Evolutionary conservation across 1,284 basidiomycete species (phyloP).

Genomic region (Moniliella sp.): DNA sequence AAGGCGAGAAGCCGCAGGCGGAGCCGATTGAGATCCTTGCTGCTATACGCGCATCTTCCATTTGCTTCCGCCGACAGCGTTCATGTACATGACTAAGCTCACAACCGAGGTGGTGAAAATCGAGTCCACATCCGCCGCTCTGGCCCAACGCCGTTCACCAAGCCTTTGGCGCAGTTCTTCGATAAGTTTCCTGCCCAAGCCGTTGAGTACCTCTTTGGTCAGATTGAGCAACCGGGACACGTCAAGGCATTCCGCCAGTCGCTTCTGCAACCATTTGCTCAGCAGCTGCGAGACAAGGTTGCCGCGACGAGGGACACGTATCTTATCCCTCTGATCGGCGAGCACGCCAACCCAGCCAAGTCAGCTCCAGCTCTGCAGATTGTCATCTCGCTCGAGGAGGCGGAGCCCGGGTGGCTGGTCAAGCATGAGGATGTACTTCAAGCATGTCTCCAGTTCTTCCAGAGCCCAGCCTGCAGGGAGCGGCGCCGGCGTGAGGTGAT

Average conservation of each 20-base stretch:
- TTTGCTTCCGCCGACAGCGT: slow-evolving; percentile 61
- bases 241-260: slow-evolving; percentile 20
- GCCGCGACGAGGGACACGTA: slow-evolving; percentile 8
- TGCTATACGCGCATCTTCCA: slow-evolving; percentile 91
- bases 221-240: slow-evolving; percentile 42
- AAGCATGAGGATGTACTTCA: slow-evolving; percentile 25
- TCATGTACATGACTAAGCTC: slow-evolving; percentile 70
- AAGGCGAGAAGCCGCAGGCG: slow-evolving; percentile 56
- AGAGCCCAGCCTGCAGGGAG: slow-evolving; percentile 11
- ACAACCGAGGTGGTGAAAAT: slow-evolving; percentile 76
- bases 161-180: slow-evolving; percentile 71
- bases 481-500: slow-evolving; percentile 19
- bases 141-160: slow-evolving; percentile 72
- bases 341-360: slow-evolving; percentile 8
- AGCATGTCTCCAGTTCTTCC: slow-evolving; percentile 33
- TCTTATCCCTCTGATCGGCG: slow-evolving; percentile 17
- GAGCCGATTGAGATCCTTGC: slow-evolving; percentile 81
- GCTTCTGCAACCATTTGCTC: slow-evolving; percentile 17
- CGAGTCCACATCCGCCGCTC: slow-evolving; percentile 75
- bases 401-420: slow-evolving; percentile 51
- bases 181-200: slow-evolving; percentile 72
- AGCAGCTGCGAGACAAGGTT: slow-evolving; percentile 17
- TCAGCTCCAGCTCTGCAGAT: slow-evolving; percentile 43
- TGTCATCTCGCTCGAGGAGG: slow-evolving; percentile 51
- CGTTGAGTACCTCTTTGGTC: slow-evolving; percentile 59